phyloP scores from a whole-genome alignment of 83 land plant species.

The Isoetes engelmannii region DNA sequence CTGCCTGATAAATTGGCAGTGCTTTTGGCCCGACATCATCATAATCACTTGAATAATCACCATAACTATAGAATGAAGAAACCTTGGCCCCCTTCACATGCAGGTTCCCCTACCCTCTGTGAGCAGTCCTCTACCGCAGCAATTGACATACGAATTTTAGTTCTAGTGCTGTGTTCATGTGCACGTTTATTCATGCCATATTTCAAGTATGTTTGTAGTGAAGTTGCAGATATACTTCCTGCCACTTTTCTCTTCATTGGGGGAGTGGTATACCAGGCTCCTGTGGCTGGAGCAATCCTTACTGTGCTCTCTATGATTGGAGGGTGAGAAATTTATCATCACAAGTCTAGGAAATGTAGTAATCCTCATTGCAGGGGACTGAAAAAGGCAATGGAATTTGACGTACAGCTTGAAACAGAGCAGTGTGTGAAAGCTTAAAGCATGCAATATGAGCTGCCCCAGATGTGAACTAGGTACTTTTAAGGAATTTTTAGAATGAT shows the following conservation, averaged over 20 bases:
- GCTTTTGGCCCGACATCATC: background rate
- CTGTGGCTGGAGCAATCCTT: slow-evolving; percentile 38
- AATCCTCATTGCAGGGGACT: slow-evolving; percentile 55
- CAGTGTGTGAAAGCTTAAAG: slow-evolving; percentile 36
- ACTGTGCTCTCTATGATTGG: slow-evolving; percentile 29
- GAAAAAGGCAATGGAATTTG: slow-evolving; percentile 53
- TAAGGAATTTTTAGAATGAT: too few relatives aligned
- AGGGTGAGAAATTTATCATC: slow-evolving; percentile 32
- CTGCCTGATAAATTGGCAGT: slow-evolving; percentile 12
- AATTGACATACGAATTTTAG: slow-evolving; percentile 45
- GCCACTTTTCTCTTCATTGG: slow-evolving; percentile 27
- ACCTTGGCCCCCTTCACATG: background rate
- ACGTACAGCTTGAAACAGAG: slow-evolving; percentile 76
- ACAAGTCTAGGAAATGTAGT: slow-evolving; percentile 42
- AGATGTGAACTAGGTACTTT: too few relatives aligned
- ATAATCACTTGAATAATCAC: background rate
- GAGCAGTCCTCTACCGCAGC: slow-evolving; percentile 42
- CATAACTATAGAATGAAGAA: slow-evolving; percentile 15
- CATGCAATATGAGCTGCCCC: too few relatives aligned
- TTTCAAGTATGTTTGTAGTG: slow-evolving; percentile 21
- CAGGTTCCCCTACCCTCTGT: slow-evolving; percentile 25
- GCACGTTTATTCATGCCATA: slow-evolving; percentile 56
- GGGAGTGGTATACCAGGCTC: slow-evolving; percentile 44
- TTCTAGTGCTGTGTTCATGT: slow-evolving; percentile 49
- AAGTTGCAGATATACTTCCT: slow-evolving; percentile 30